phyloP scores from a whole-genome alignment of 2,329 filamentous ascomycete species.

The Orbilia blumenaviensis region DNA sequence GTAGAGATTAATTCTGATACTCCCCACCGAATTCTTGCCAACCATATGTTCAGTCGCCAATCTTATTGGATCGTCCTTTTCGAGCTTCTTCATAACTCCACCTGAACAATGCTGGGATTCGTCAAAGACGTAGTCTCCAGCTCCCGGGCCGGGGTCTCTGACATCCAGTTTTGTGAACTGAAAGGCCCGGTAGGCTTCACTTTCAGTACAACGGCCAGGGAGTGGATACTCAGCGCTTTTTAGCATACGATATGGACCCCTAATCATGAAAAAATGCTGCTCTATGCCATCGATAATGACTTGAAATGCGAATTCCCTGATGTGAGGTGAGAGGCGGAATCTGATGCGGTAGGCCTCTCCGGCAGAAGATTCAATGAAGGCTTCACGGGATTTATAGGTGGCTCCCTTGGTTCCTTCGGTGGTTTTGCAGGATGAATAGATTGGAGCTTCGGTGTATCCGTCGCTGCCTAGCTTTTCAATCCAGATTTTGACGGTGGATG shows the following conservation, averaged over 20 bases:
- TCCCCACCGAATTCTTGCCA: constrained; percentile 20
- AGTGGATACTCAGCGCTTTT: not conserved
- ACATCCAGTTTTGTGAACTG: constrained; percentile 9
- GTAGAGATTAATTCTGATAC: constrained; percentile 40
- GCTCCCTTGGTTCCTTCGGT: not conserved
- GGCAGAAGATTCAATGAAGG: constrained; percentile 16
- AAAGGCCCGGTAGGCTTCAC: not conserved
- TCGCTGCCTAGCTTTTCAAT: constrained; percentile 1
- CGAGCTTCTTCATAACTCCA: not conserved
- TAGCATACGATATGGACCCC: too few relatives aligned
- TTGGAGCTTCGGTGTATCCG: not conserved
- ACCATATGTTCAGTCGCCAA: constrained; percentile 33
- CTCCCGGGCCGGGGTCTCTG: not conserved
- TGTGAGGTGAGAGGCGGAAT: not conserved
- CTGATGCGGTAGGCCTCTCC: constrained; percentile 11
- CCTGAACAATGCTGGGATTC: constrained; percentile 3
- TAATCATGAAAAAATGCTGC: too few relatives aligned
- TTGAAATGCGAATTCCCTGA: constrained; percentile 1
- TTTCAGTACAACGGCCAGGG: not conserved
- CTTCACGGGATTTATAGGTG: constrained; percentile 2
- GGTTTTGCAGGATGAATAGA: constrained; percentile 6
- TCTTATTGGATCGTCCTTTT: not conserved
- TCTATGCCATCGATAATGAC: constrained; percentile 43
- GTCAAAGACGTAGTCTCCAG: constrained; percentile 31
- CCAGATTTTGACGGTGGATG: constrained; percentile 28